A percentile compares a stretch with the other conserved stretches of the same genome.
Conservation (phyloP, 371 early-diverging fungal genomes). For the Lichtheimia corymbifera region DNA sequence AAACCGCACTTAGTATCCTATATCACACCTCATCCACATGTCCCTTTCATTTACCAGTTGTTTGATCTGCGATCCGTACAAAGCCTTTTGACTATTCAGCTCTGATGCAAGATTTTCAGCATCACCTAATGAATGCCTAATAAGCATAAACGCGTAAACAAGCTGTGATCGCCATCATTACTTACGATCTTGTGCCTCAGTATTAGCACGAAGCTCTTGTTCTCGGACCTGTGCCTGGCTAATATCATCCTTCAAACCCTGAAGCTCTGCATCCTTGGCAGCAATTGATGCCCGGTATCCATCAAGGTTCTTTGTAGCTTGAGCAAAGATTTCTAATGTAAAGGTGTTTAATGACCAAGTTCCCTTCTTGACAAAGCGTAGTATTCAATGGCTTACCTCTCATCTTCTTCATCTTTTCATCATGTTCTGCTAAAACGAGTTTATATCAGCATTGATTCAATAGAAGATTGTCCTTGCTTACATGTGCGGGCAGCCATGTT, state of each 20-base stretch:
- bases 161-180: not conserved
- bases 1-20: not conserved
- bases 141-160: not conserved
- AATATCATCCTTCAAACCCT: constrained; percentile 39
- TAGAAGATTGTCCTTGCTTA: constrained; percentile 10
- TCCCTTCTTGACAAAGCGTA: not conserved
- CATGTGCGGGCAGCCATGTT: constrained; percentile 30
- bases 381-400: constrained; percentile 32
- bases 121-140: constrained; percentile 30
- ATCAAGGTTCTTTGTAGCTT: constrained; percentile 62
- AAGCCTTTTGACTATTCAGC: constrained; percentile 41
- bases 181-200: constrained; percentile 46
- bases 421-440: constrained; percentile 34
- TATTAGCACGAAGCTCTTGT: constrained; percentile 28
- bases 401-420: constrained; percentile 49
- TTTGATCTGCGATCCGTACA: constrained; percentile 45
- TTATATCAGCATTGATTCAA: not conserved
- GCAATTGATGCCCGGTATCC: constrained; percentile 60
- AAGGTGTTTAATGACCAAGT: not conserved
- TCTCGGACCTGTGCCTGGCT: constrained; percentile 39
- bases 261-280: constrained; percentile 51
- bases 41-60: constrained; percentile 40
- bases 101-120: constrained; percentile 49
- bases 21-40: not conserved
- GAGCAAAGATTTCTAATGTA: constrained; percentile 55